Evolutionary conservation across 208 protist genomes (phyloP).

Genomic region (Trypanosoma boissoni): DNA sequence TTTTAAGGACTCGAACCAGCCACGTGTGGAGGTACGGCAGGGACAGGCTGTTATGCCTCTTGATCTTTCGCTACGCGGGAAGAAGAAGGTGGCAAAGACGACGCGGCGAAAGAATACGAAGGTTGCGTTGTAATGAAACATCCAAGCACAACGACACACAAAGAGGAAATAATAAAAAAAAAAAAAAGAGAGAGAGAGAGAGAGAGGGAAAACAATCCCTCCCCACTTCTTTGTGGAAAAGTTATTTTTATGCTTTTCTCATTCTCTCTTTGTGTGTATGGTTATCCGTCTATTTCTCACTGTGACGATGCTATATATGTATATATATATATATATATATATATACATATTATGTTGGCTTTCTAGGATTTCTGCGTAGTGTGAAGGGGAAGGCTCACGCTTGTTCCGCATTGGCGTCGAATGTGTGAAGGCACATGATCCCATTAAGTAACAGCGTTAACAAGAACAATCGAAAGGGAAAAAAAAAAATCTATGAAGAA

Average conservation of each 20-base stretch:
- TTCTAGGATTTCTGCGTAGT: no score
- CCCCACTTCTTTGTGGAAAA: not conserved
- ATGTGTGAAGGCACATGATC: no score
- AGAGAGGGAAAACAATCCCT: not conserved
- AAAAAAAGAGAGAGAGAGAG: no score
- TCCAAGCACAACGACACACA: no score
- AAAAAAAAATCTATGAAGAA: no score
- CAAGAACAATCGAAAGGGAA: no score
- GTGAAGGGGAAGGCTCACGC: no score
- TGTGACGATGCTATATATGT: not conserved
- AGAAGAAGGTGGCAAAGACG: constrained; percentile 60
- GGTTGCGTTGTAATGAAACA: no score
- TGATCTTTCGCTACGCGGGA: constrained; percentile 63
- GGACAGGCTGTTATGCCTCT: constrained; percentile 73
- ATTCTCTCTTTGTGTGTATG: not conserved
- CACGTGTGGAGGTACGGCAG: constrained; percentile 79
- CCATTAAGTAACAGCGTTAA: no score
- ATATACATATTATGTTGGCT: not conserved
- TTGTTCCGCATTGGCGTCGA: no score
- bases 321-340: not conserved
- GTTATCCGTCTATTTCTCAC: no score
- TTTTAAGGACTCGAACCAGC: constrained; percentile 83
- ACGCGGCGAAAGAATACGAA: constrained; percentile 77
- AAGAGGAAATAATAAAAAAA: no score
- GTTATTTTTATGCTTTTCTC: constrained; percentile 3